These are phyloP conservation scores for Fusarium sp. DNA, from an alignment of 2,329 filamentous ascomycete species.

Conservation along the genomic window DNA sequence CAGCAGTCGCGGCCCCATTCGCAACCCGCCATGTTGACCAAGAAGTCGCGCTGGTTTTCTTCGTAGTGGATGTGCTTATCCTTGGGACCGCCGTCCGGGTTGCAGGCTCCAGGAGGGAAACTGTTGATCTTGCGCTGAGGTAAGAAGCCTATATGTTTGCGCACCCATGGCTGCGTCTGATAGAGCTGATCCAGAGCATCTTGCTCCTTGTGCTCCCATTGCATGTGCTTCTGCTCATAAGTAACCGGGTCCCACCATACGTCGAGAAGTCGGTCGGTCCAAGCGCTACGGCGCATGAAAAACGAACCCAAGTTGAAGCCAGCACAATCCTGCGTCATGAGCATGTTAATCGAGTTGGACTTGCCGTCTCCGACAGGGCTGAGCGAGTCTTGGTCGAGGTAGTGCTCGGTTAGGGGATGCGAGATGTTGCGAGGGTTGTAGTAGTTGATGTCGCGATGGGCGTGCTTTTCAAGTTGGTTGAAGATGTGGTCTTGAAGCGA, in stretches of 20 bases:
- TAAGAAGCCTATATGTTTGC: slow-evolving; percentile 87
- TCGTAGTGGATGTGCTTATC: slow-evolving; percentile 86
- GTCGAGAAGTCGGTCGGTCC: slow-evolving; percentile 91
- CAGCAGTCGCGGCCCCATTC: slow-evolving; percentile 97
- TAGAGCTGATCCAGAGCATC: slow-evolving; percentile 95
- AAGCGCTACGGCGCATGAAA: slow-evolving; percentile 84
- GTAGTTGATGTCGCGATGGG: slow-evolving; percentile 94
- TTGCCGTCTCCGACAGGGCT: slow-evolving; percentile 82
- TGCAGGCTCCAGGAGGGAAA: slow-evolving; percentile 90
- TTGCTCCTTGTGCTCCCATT: slow-evolving; percentile 99
- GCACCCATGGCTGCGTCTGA: slow-evolving; percentile 88
- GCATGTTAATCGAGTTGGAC: slow-evolving; percentile 80
- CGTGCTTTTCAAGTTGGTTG: slow-evolving; percentile 74
- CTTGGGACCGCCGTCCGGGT: slow-evolving; percentile 69
- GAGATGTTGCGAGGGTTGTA: slow-evolving; percentile 96
- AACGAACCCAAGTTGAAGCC: slow-evolving; percentile 98
- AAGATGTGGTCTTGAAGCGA: slow-evolving; percentile 93
- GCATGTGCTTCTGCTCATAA: slow-evolving; percentile 98
- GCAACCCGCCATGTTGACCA: slow-evolving; percentile 99
- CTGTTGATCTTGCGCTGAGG: slow-evolving; percentile 93
- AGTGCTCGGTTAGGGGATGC: slow-evolving; percentile 78
- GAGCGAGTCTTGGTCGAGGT: slow-evolving; percentile 77
- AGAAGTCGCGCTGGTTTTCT: slow-evolving; percentile 84
- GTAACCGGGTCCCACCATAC: slow-evolving; percentile 98
- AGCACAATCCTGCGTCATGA: slow-evolving; percentile 91